Conservation (phyloP, 202 grass and related monocot genomes). For the Setaria italica region DNA sequence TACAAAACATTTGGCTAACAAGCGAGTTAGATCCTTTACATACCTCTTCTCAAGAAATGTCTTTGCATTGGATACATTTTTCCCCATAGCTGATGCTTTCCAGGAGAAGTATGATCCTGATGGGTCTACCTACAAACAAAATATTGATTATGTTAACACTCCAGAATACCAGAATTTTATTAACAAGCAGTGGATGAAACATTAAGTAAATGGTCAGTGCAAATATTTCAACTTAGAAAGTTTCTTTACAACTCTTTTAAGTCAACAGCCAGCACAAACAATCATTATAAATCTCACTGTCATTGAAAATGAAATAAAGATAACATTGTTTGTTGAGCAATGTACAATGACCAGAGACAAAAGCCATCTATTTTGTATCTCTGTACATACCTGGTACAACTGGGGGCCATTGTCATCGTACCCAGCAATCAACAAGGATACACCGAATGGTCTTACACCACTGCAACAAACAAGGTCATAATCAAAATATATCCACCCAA, state of each 20-base stretch:
- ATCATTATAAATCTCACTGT: background rate
- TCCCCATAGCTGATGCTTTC: constrained; percentile 98
- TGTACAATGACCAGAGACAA: background rate
- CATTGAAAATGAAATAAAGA: background rate
- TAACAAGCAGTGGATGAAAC: constrained; percentile 14
- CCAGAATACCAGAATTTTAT: background rate
- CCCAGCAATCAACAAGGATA: constrained; percentile 86
- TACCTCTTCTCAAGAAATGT: constrained; percentile 99
- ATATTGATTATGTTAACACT: constrained; percentile 11
- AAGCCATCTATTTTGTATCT: background rate
- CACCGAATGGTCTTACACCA: constrained; percentile 94
- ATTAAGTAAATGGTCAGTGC: background rate
- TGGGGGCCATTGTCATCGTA: constrained; percentile 92
- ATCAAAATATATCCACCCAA: background rate
- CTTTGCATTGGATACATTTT: constrained; percentile 98
- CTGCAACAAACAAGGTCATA: constrained; percentile 42
- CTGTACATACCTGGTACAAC: constrained; percentile 81
- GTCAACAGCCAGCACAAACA: constrained; percentile 1
- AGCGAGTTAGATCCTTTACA: background rate
- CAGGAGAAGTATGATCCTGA: constrained; percentile 98
- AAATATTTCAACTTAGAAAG: background rate
- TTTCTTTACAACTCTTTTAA: constrained; percentile 22
- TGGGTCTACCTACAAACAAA: constrained; percentile 69
- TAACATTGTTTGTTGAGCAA: background rate
- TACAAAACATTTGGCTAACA: background rate